These are phyloP conservation scores for Fusarium metavorans DNA, from an alignment of 2,329 filamentous ascomycete genomes.

Conservation along the genomic window DNA sequence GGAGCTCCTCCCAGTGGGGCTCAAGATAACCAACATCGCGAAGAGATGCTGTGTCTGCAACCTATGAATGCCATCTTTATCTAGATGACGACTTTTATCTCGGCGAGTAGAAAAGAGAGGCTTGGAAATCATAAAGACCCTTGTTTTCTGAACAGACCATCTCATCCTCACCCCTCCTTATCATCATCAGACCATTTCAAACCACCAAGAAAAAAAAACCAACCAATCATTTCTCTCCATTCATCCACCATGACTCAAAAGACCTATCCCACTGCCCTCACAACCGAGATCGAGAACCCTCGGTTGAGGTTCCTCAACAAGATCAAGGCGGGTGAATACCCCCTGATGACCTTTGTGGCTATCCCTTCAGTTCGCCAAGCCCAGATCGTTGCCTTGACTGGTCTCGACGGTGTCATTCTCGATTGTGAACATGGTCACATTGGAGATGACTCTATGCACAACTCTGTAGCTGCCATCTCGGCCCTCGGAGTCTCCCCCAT, in stretches of 20 bases:
- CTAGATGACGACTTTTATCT: background rate
- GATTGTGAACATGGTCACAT: slow-evolving; percentile 50
- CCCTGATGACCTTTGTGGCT: slow-evolving; percentile 62
- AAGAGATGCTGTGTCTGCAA: background rate
- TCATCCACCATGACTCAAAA: slow-evolving; percentile 18
- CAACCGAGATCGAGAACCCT: slow-evolving; percentile 53
- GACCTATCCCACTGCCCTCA: slow-evolving; percentile 18
- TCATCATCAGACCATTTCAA: background rate
- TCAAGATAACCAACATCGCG: background rate
- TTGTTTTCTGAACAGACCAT: background rate
- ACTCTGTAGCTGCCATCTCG: slow-evolving; percentile 16
- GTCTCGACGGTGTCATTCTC: slow-evolving; percentile 61
- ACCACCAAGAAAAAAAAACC: background rate
- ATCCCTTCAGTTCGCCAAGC: slow-evolving; percentile 60
- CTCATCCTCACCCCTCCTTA: background rate
- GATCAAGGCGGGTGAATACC: slow-evolving; percentile 53
- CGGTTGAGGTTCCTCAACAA: slow-evolving; percentile 58
- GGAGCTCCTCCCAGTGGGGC: slow-evolving; percentile 26
- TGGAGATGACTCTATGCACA: slow-evolving; percentile 21
- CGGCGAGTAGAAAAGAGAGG: background rate
- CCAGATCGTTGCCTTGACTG: slow-evolving; percentile 62
- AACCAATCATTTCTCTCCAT: background rate
- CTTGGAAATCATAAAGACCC: slow-evolving; percentile 1
- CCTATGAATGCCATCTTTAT: background rate
- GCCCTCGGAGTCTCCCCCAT: slow-evolving; percentile 12